These are phyloP conservation scores for Colletotrichum karsti DNA, from an alignment of 2,329 filamentous ascomycete genomes.

Conservation along the genomic window DNA sequence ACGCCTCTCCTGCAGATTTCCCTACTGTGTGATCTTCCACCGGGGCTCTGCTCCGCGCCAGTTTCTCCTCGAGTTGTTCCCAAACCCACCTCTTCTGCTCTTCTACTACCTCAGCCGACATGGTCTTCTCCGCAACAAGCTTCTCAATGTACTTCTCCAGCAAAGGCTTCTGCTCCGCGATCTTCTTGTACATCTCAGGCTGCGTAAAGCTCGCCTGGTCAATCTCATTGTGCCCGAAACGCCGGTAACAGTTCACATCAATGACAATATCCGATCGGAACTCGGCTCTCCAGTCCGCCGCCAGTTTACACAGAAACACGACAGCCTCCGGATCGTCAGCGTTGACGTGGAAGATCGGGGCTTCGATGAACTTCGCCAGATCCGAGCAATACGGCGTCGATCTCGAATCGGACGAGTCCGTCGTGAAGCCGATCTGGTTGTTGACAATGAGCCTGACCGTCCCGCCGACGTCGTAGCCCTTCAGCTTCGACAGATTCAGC, in stretches of 20 bases:
- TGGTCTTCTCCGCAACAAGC: conserved; percentile 89
- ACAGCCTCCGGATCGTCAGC: conserved; percentile 97
- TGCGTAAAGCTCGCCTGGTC: conserved; percentile 99
- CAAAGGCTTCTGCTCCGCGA: conserved; percentile 81
- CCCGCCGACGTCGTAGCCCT: conserved; percentile 95
- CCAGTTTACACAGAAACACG: conserved; percentile 96
- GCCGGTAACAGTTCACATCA: conserved; percentile 98
- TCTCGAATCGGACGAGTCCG: conserved; percentile 93
- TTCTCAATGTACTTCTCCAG: conserved; percentile 92
- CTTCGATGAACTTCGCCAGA: conserved; percentile 98
- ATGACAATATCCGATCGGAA: conserved; percentile 99
- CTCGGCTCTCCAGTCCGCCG: conserved; percentile 96
- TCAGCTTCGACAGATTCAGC: conserved; percentile 94
- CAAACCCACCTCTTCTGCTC: conserved; percentile 99
- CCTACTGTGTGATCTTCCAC: conserved; percentile 75
- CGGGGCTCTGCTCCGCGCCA: conserved; percentile 93
- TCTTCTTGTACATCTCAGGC: conserved; percentile 99
- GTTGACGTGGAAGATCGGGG: conserved; percentile 98
- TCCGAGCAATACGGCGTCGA: conserved; percentile 99
- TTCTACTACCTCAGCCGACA: conserved; percentile 95
- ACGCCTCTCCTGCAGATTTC: neutral
- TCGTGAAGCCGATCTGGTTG: conserved; percentile 99
- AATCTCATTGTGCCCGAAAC: conserved; percentile 98
- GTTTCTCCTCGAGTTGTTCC: conserved; percentile 98
- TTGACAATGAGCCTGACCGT: conserved; percentile 98